Percentiles rank a stretch among this genome's conserved stretches.
These are phyloP conservation scores for Arabidopsis suecica DNA, from an alignment of 345 rosid genomes.

Conservation along the genomic window DNA sequence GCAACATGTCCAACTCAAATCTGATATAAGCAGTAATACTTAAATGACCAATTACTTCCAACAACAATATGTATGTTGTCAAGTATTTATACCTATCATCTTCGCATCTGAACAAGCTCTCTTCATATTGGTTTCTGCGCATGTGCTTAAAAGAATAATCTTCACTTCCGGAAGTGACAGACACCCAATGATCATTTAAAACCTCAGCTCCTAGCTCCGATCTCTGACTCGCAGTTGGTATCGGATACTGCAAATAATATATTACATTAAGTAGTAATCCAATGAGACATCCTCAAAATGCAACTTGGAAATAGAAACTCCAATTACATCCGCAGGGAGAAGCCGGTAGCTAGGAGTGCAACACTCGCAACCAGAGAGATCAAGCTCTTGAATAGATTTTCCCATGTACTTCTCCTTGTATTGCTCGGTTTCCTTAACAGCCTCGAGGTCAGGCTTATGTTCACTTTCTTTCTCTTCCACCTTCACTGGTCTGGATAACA, in stretches of 20 bases:
- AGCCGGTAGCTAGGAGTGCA: slow-evolving; percentile 97
- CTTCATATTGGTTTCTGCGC: slow-evolving; percentile 97
- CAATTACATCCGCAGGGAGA: slow-evolving; percentile 83
- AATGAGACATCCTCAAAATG: slow-evolving; percentile 17
- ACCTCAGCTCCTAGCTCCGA: slow-evolving; percentile 76
- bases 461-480: slow-evolving; percentile 78
- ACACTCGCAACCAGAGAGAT: slow-evolving; percentile 85
- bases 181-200: slow-evolving; percentile 96
- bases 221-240: slow-evolving; percentile 73
- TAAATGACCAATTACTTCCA: slow-evolving; percentile 6
- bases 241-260: slow-evolving; percentile 72
- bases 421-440: slow-evolving; percentile 70
- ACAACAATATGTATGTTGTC: background rate
- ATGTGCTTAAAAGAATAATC: slow-evolving; percentile 98
- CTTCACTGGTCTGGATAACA: slow-evolving; percentile 59
- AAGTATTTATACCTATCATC: slow-evolving; percentile 75
- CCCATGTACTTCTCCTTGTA: slow-evolving; percentile 72
- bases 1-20: slow-evolving; percentile 97
- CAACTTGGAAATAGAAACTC: slow-evolving; percentile 17
- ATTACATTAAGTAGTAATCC: slow-evolving; percentile 15
- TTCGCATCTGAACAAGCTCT: slow-evolving; percentile 95
- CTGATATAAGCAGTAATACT: slow-evolving; percentile 46
- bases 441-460: slow-evolving; percentile 68
- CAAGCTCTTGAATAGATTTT: slow-evolving; percentile 97
- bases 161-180: slow-evolving; percentile 98